Evolutionary conservation across 2,329 filamentous ascomycete genomes (phyloP).

Genomic region (Alternaria infectoria): DNA sequence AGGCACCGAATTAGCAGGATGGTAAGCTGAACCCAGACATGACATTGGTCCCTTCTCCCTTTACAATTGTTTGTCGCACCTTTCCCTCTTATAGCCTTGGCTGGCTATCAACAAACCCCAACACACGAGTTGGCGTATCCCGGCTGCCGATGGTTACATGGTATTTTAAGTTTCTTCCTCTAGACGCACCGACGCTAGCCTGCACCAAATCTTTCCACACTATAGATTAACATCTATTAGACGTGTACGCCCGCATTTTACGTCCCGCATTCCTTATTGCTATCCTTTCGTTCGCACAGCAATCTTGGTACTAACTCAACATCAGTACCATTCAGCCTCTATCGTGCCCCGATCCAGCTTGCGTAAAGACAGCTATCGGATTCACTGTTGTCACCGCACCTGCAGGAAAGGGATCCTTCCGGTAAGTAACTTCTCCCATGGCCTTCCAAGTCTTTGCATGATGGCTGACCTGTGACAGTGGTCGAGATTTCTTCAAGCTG

Average conservation of each 20-base stretch:
- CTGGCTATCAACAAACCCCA: conserved; percentile 35
- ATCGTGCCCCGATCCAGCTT: conserved; percentile 32
- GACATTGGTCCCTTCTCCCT: conserved; percentile 6
- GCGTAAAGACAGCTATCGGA: conserved; percentile 38
- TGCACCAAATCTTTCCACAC: conserved; percentile 42
- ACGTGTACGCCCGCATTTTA: conserved; percentile 33
- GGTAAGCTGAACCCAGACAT: conserved; percentile 44
- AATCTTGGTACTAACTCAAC: conserved; percentile 23
- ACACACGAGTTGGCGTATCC: conserved; percentile 41
- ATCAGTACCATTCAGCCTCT: conserved; percentile 45
- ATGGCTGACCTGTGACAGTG: conserved; percentile 28
- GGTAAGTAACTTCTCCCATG: conserved; percentile 34
- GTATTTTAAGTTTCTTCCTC: conserved; percentile 43
- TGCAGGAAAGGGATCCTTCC: conserved; percentile 33
- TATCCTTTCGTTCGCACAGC: conserved; percentile 4
- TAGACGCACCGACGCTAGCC: conserved; percentile 44
- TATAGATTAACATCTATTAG: conserved; percentile 50
- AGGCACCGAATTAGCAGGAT: conserved; percentile 44
- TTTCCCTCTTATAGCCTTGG: conserved; percentile 30
- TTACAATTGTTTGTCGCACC: conserved; percentile 26
- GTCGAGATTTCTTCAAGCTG: conserved; percentile 50
- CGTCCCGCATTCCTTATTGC: conserved; percentile 7
- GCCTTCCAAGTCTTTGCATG: not conserved
- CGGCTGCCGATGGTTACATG: conserved; percentile 40
- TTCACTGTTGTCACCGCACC: conserved; percentile 40